Base-by-base conservation (phyloP, 2,329 filamentous ascomycete genomes). In the Paraphoma chrysanthemicola region DNA sequence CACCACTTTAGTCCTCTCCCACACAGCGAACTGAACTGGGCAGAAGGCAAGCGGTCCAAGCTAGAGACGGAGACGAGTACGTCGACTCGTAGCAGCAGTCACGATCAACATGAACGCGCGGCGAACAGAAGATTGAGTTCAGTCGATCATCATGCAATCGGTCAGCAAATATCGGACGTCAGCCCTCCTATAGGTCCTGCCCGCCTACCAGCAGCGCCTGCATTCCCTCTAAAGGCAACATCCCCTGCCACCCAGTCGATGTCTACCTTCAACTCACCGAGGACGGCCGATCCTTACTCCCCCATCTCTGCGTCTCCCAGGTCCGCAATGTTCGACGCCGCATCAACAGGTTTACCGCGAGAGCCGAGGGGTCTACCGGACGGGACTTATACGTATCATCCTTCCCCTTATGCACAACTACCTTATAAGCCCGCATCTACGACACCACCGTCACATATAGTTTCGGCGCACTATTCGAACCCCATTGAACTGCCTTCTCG, bases 41-140 rank as follows among this genome's bases (percentile, higher is more conserved):
- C 58, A 71, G 78, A 81, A 69, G 77, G 73, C 51, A 82, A 81
- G 57, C 75, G 79, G 47, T 78, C 79, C 6, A 80, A 75, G 56
- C 57, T 80, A 6, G 79, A 81, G 53, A 68, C 71, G 11, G 78
- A 81, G 36, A 70, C 64, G 6, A 74, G 54, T 42, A 64, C 56
- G 16, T 72, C 69, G n/a, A 71, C 68, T 14, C 67, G 68, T 50
- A 71, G 68, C 45, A 73, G 60, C 50, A 72, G 69, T 51, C 56
- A 74, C 28, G 73, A 76, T 23, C 63, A 71, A 38, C 47, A 60
- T 12, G 73, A 77, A 8, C 69, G 68, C 39, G 44, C 59, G 31
- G 31, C 56, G 12, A 64, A 63, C 14, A 65, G 72, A 55, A 68
- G 70, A 47, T 54, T 71, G 23, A 75, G 72, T 53, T 67, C 65